Evolutionary conservation across 768 basidiomycete species (phyloP).

Genomic region (Tulasnella sp.): DNA sequence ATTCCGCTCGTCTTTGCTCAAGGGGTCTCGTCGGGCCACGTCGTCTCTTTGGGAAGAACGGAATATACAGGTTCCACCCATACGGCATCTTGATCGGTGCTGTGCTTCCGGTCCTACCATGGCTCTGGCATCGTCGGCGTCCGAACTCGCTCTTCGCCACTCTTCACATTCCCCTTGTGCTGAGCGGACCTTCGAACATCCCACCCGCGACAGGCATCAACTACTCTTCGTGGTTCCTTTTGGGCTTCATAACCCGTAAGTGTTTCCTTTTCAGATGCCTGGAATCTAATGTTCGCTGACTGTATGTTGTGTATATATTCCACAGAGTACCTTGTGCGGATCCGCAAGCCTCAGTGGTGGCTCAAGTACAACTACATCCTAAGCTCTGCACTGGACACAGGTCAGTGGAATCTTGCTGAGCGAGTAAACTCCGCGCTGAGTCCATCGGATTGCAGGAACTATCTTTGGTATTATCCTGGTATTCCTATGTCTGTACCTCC

Average conservation of each 20-base stretch:
- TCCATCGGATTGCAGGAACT: constrained; percentile 37
- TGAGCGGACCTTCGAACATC: constrained; percentile 40
- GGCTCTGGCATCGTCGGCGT: constrained; percentile 37
- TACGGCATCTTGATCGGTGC: constrained; percentile 44
- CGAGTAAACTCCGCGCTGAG: neutral
- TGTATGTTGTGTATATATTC: too few species aligned
- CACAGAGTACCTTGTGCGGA: constrained; percentile 44
- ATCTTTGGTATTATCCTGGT: constrained; percentile 42
- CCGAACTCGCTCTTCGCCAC: constrained; percentile 40
- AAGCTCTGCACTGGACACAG: constrained; percentile 45
- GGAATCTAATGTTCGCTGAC: neutral
- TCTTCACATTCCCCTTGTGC: constrained; percentile 44
- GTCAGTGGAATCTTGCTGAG: constrained; percentile 20
- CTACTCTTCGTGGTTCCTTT: constrained; percentile 44
- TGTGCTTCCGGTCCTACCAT: constrained; percentile 44
- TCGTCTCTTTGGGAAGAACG: constrained; percentile 42
- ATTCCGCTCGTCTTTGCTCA: neutral
- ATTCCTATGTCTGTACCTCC: constrained; percentile 44
- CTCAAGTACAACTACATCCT: constrained; percentile 51
- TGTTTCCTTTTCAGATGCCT: neutral
- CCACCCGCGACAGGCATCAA: constrained; percentile 50
- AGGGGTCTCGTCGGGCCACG: constrained; percentile 49
- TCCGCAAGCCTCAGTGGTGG: constrained; percentile 47
- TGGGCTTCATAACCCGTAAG: constrained; percentile 47
- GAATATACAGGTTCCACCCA: constrained; percentile 42